phyloP scores from a whole-genome alignment of 768 basidiomycete species.

The Suillus tomentosus region DNA sequence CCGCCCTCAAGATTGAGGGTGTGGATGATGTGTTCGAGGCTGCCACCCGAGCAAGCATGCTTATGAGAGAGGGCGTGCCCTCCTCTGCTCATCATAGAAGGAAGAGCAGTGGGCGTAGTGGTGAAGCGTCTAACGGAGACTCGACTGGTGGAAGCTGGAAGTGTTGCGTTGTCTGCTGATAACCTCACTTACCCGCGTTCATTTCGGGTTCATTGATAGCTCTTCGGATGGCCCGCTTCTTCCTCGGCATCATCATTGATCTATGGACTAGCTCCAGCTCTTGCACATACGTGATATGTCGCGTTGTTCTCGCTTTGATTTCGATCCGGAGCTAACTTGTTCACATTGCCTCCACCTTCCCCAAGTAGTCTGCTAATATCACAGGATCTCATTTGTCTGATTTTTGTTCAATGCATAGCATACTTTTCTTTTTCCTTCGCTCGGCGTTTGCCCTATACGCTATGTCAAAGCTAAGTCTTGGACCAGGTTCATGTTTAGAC shows the following conservation, averaged over 20 bases:
- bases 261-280: constrained; percentile 9
- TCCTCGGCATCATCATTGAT: no score
- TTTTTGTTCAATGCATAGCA: constrained; percentile 20
- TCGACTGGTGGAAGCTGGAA: constrained; percentile 48
- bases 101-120: constrained; percentile 50
- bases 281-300: constrained; percentile 11
- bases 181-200: constrained; percentile 4
- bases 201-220: background rate
- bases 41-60: constrained; percentile 94
- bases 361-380: constrained; percentile 16
- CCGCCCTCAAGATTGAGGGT: constrained; percentile 85
- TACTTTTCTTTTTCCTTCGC: constrained; percentile 10
- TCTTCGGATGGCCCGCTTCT: constrained; percentile 4
- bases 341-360: background rate
- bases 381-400: constrained; percentile 19
- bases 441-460: constrained; percentile 4
- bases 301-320: constrained; percentile 5
- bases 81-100: constrained; percentile 53
- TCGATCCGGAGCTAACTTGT: constrained; percentile 6
- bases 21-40: constrained; percentile 98
- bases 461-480: constrained; percentile 8
- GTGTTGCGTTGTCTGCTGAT: constrained; percentile 72
- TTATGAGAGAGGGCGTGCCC: constrained; percentile 85
- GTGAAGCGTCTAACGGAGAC: constrained; percentile 37
- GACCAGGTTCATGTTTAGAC: constrained; percentile 14